phyloP scores from a whole-genome alignment of 2,329 filamentous ascomycete species.

The Sarocladium brachiariae region DNA sequence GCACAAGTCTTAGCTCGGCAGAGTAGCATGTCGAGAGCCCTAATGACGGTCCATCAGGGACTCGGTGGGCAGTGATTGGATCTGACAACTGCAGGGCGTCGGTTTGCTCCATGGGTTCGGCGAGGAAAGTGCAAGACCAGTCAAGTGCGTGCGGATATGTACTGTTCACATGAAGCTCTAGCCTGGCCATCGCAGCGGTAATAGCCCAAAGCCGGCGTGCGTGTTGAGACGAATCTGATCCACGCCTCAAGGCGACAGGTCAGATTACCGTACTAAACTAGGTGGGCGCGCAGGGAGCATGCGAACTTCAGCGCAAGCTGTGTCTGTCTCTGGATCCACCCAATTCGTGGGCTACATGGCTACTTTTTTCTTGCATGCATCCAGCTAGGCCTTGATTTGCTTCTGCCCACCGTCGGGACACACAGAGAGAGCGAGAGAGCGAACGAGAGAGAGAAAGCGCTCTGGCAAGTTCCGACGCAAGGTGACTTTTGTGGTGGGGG shows the following conservation, averaged over 20 bases:
- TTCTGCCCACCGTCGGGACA: constrained; percentile 1
- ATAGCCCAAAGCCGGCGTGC: neutral
- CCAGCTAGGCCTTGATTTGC: neutral
- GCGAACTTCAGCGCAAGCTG: neutral
- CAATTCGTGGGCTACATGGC: neutral
- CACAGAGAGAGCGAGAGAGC: neutral
- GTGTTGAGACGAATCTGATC: constrained; percentile 4
- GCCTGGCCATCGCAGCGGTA: neutral
- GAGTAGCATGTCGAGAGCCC: neutral
- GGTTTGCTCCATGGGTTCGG: neutral
- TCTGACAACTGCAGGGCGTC: neutral
- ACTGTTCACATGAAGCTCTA: neutral
- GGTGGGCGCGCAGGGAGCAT: constrained; percentile 7
- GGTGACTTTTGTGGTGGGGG: neutral
- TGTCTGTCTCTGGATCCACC: neutral
- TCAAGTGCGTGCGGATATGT: neutral
- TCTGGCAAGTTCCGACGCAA: constrained; percentile 4
- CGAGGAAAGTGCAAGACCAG: neutral
- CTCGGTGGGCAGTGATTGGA: neutral
- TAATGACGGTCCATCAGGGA: neutral
- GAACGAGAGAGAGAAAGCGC: too few species aligned
- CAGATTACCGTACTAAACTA: neutral
- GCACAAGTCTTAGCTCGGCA: constrained; percentile 6
- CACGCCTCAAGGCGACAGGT: neutral
- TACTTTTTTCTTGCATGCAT: constrained; percentile 3